These are phyloP conservation scores for Cystobasidium ongulense DNA, from an alignment of 768 basidiomycete species.

Conservation along the genomic window DNA sequence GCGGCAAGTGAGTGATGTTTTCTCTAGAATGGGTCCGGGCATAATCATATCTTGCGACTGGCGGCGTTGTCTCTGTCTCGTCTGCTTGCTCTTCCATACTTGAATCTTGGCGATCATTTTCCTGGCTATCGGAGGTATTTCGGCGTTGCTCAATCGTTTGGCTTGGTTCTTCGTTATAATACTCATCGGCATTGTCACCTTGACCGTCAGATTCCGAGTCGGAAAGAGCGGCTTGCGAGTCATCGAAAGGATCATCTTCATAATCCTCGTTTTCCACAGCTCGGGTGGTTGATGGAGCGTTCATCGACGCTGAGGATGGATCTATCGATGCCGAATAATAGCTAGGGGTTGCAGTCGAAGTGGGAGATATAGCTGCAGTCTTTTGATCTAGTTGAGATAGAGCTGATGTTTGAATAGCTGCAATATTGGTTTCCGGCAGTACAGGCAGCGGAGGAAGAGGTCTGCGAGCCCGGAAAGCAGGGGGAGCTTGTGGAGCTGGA, in stretches of 20 bases:
- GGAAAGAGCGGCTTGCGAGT: not conserved
- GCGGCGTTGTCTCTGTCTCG: not conserved
- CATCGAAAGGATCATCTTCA: not conserved
- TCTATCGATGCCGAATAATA: not conserved
- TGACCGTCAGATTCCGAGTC: not conserved
- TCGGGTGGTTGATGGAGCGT: not conserved
- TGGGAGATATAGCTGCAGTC: not conserved
- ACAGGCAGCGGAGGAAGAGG: not conserved
- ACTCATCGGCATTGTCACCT: not conserved
- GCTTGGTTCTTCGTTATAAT: slow-evolving; percentile 1
- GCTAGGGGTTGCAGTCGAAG: not conserved
- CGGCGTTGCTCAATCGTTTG: not conserved
- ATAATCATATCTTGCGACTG: not conserved
- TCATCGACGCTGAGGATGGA: not conserved
- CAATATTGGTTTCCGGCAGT: not conserved
- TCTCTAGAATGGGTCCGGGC: not conserved
- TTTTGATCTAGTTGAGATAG: not conserved
- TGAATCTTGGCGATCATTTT: not conserved
- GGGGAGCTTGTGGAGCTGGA: not conserved
- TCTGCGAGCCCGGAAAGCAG: not conserved
- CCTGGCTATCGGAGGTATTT: not conserved
- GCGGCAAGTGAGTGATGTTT: not conserved
- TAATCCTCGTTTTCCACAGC: slow-evolving; percentile 3
- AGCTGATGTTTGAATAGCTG: not conserved
- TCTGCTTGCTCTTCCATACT: not conserved